These are phyloP conservation scores for Termitomyces sp. DNA, from an alignment of 768 basidiomycete genomes.

Conservation along the genomic window DNA sequence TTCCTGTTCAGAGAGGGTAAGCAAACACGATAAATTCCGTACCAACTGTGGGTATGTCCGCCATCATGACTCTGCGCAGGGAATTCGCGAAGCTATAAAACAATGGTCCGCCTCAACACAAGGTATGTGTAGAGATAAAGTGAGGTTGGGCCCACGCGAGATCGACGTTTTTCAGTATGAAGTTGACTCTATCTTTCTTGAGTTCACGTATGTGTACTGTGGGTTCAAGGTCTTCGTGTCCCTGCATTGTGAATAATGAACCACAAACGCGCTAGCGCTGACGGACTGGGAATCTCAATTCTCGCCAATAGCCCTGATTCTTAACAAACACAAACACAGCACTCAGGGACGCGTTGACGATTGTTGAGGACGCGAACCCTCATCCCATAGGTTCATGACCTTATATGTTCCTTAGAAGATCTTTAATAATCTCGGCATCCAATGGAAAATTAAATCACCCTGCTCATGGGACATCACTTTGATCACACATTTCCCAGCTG, in stretches of 20 bases:
- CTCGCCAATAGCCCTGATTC: not conserved
- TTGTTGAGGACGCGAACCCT: too few relatives aligned
- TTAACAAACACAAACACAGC: not conserved
- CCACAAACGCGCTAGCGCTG: not conserved
- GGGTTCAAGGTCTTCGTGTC: slow-evolving; percentile 51
- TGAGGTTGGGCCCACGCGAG: slow-evolving; percentile 63
- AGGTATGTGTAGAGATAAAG: not conserved
- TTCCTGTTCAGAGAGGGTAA: not conserved
- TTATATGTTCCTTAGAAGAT: too few relatives aligned
- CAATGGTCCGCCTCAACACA: slow-evolving; percentile 8
- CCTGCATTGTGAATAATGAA: slow-evolving; percentile 27
- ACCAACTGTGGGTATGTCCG: slow-evolving; percentile 96
- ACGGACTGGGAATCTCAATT: not conserved
- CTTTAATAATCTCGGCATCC: too few relatives aligned
- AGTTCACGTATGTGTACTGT: slow-evolving; percentile 81
- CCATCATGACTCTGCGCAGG: slow-evolving; percentile 89
- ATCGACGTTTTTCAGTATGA: slow-evolving; percentile 94
- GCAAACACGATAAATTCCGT: slow-evolving; percentile 24
- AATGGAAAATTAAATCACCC: too few relatives aligned
- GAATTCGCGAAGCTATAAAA: slow-evolving; percentile 84
- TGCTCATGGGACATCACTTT: too few relatives aligned
- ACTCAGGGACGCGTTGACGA: too few relatives aligned
- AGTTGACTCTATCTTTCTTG: slow-evolving; percentile 83
- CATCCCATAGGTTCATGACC: too few relatives aligned
- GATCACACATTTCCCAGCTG: too few relatives aligned